Conservation (phyloP, 805 yeast genomes). For the Monosporozyma aquatica region DNA sequence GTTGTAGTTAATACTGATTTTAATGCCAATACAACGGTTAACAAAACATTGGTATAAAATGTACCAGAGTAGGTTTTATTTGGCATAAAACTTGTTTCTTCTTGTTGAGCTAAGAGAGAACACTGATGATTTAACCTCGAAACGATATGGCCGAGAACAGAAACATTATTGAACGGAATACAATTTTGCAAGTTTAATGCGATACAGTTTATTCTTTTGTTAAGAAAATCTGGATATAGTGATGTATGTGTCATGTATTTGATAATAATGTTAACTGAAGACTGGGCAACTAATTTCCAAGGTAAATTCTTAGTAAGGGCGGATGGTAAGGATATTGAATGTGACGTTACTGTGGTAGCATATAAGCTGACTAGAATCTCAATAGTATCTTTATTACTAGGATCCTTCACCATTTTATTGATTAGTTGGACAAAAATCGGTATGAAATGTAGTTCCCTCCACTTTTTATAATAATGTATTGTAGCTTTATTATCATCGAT, state of each 20-base stretch:
- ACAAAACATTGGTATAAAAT: slow-evolving; percentile 15
- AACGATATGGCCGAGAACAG: slow-evolving; percentile 6
- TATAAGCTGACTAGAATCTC: slow-evolving; percentile 9
- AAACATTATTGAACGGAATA: slow-evolving; percentile 5
- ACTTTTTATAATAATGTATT: slow-evolving; percentile 9
- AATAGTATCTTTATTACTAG: neutral
- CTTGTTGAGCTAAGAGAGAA: slow-evolving; percentile 11
- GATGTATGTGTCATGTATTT: slow-evolving; percentile 7
- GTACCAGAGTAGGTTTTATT: slow-evolving; percentile 10
- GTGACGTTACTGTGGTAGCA: slow-evolving; percentile 11
- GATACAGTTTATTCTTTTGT: slow-evolving; percentile 15
- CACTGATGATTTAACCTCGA: slow-evolving; percentile 8
- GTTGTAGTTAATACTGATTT: slow-evolving; percentile 10
- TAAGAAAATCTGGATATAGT: slow-evolving; percentile 5
- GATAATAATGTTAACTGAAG: slow-evolving; percentile 10
- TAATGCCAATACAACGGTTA: slow-evolving; percentile 15
- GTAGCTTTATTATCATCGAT: slow-evolving; percentile 21
- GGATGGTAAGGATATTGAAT: no score
- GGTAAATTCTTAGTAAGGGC: slow-evolving; percentile 5
- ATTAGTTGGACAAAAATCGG: slow-evolving; percentile 16
- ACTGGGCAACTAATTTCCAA: slow-evolving; percentile 12
- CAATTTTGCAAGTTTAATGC: slow-evolving; percentile 17
- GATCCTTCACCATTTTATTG: slow-evolving; percentile 1
- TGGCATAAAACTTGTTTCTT: slow-evolving; percentile 7
- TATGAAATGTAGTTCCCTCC: slow-evolving; percentile 17